These are phyloP conservation scores for Diversispora epigaea DNA, from an alignment of 192 early-diverging fungal species.

Conservation along the genomic window DNA sequence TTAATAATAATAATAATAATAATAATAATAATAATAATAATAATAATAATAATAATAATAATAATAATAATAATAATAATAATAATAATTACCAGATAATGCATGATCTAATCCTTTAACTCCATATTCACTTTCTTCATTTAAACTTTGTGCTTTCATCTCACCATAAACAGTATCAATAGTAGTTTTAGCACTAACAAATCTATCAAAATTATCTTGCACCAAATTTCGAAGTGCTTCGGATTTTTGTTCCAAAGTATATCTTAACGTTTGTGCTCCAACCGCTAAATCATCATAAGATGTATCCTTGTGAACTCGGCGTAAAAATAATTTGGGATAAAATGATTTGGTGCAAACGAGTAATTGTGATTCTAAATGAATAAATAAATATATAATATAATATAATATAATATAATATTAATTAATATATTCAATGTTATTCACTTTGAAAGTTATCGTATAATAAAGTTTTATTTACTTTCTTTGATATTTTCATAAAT, in stretches of 20 bases:
- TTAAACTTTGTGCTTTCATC: conserved; percentile 83
- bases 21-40: background rate
- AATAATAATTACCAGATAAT: conserved; percentile 57
- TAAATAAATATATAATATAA: no score
- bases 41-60: conserved; percentile 3
- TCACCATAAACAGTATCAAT: conserved; percentile 91
- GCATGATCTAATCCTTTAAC: conserved; percentile 67
- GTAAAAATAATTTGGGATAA: conserved; percentile 71
- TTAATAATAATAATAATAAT: background rate
- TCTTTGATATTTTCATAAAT: background rate
- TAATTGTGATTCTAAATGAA: conserved; percentile 46
- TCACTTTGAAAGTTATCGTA: background rate
- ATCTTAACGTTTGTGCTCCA: conserved; percentile 71
- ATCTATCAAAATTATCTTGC: conserved; percentile 95
- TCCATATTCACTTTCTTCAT: conserved; percentile 77
- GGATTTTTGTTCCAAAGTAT: conserved; percentile 75
- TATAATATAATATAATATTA: no score
- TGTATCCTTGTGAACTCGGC: conserved; percentile 81
- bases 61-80: background rate
- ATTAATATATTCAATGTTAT: conserved; percentile 14
- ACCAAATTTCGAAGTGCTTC: conserved; percentile 87
- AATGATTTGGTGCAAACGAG: conserved; percentile 56
- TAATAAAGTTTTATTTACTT: conserved; percentile 4
- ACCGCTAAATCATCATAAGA: conserved; percentile 77
- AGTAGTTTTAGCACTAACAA: conserved; percentile 92